phyloP scores from a whole-genome alignment of 345 rosid genomes.

The Jatropha curcas region DNA sequence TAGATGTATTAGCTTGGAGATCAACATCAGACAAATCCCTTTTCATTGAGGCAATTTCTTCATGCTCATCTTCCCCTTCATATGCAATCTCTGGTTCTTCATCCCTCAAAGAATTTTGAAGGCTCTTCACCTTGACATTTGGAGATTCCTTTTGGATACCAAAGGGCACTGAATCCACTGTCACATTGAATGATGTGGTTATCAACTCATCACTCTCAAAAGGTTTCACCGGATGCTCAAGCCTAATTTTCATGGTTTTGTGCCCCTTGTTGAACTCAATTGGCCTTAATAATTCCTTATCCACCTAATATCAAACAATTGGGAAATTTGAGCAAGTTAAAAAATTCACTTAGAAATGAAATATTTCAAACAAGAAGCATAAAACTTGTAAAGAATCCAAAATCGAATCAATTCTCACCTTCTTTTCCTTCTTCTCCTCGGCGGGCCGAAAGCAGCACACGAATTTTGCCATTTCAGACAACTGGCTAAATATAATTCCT shows the following conservation, averaged over 20 bases:
- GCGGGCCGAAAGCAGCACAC: slow-evolving; percentile 42
- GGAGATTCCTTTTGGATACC: slow-evolving; percentile 21
- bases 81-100: slow-evolving; percentile 54
- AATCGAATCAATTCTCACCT: slow-evolving; percentile 37
- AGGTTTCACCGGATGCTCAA: slow-evolving; percentile 57
- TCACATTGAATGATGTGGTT: slow-evolving; percentile 33
- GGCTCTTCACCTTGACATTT: slow-evolving; percentile 33
- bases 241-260: slow-evolving; percentile 46
- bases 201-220: slow-evolving; percentile 45
- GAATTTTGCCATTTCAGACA: slow-evolving; percentile 45
- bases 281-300: slow-evolving; percentile 24
- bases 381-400: background rate
- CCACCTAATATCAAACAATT: slow-evolving; percentile 35
- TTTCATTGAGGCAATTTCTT: slow-evolving; percentile 55
- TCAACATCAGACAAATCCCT: slow-evolving; percentile 56
- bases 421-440: slow-evolving; percentile 44
- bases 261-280: slow-evolving; percentile 28
- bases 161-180: slow-evolving; percentile 20
- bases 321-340: slow-evolving; percentile 10
- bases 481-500: slow-evolving; percentile 9
- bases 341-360: background rate
- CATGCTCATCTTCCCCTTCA: slow-evolving; percentile 78
- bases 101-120: slow-evolving; percentile 31
- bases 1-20: slow-evolving; percentile 42
- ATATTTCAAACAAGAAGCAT: background rate